Percentiles rank a stretch among this genome's conserved stretches.
phyloP scores from a whole-genome alignment of 768 basidiomycete genomes.

The Boletales sp. region DNA sequence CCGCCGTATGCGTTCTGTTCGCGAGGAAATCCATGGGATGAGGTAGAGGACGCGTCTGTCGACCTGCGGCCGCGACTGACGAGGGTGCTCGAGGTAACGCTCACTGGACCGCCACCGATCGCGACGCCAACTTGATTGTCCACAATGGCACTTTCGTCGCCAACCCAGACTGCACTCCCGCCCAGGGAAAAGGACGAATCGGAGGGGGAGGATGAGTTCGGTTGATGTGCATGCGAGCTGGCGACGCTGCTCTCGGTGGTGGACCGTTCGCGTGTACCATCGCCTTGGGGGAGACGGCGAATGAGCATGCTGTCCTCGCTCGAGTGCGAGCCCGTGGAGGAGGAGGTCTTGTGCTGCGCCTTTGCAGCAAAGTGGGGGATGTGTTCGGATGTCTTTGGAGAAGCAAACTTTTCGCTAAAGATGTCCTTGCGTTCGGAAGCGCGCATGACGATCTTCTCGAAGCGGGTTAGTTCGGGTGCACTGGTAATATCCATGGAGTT shows the following conservation, averaged over 20 bases:
- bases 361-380: slow-evolving; percentile 8
- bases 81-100: slow-evolving; percentile 42
- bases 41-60: slow-evolving; percentile 66
- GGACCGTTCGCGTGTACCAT: slow-evolving; percentile 37
- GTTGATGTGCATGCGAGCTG: slow-evolving; percentile 27
- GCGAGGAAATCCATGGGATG: slow-evolving; percentile 48
- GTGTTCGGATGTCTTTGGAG: slow-evolving; percentile 18
- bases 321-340: slow-evolving; percentile 59
- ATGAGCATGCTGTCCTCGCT: slow-evolving; percentile 68
- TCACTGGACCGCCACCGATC: slow-evolving; percentile 45
- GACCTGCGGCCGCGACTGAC: slow-evolving; percentile 55
- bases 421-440: slow-evolving; percentile 89
- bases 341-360: slow-evolving; percentile 44
- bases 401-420: slow-evolving; percentile 78
- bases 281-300: slow-evolving; percentile 22
- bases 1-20: slow-evolving; percentile 38
- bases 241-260: slow-evolving; percentile 39
- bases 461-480: slow-evolving; percentile 71
- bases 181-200: slow-evolving; percentile 76
- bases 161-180: slow-evolving; percentile 82
- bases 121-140: slow-evolving; percentile 37
- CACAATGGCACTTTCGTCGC: slow-evolving; percentile 61
- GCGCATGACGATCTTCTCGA: slow-evolving; percentile 88
- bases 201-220: slow-evolving; percentile 52
- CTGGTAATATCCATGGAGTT: slow-evolving; percentile 87